Conservation (phyloP, 2,329 filamentous ascomycete genomes). For the Nigrospora oryzae region DNA sequence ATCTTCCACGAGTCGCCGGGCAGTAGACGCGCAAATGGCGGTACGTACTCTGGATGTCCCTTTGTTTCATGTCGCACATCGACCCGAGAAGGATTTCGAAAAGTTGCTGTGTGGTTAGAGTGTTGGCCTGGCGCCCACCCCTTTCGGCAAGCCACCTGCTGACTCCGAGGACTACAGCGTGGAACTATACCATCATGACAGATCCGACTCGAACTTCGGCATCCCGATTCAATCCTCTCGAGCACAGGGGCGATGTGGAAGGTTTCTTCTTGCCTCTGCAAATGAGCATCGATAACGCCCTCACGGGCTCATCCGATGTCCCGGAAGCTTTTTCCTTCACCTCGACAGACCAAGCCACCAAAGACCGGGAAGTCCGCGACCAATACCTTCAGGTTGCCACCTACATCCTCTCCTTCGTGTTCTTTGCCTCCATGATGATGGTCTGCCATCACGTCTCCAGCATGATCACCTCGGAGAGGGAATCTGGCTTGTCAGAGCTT, state of each 20-base stretch:
- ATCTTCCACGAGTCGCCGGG: slow-evolving; percentile 62
- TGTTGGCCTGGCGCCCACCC: no score
- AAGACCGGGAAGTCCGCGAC: slow-evolving; percentile 33
- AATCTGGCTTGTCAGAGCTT: slow-evolving; percentile 62
- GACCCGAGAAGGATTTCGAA: no score
- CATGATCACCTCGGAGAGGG: slow-evolving; percentile 61
- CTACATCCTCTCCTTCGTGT: slow-evolving; percentile 56
- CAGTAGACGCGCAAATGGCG: slow-evolving; percentile 34
- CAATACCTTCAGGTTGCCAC: slow-evolving; percentile 60
- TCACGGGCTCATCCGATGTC: slow-evolving; percentile 10
- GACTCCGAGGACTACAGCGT: slow-evolving; percentile 19
- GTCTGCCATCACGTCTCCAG: slow-evolving; percentile 66
- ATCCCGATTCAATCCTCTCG: slow-evolving; percentile 43
- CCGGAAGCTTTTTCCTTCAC: slow-evolving; percentile 13
- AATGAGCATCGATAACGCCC: slow-evolving; percentile 27
- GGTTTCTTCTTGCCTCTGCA: slow-evolving; percentile 62
- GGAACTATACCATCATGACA: slow-evolving; percentile 68
- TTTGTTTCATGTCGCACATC: no score
- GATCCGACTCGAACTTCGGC: slow-evolving; percentile 48
- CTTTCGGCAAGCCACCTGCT: no score
- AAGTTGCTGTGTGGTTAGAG: no score
- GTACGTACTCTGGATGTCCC: no score
- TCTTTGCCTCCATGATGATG: slow-evolving; percentile 61
- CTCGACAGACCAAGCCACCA: slow-evolving; percentile 30
- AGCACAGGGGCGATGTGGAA: slow-evolving; percentile 52